Base-by-base conservation (phyloP, 257 asterid genomes). In the Primulina tabacum region DNA sequence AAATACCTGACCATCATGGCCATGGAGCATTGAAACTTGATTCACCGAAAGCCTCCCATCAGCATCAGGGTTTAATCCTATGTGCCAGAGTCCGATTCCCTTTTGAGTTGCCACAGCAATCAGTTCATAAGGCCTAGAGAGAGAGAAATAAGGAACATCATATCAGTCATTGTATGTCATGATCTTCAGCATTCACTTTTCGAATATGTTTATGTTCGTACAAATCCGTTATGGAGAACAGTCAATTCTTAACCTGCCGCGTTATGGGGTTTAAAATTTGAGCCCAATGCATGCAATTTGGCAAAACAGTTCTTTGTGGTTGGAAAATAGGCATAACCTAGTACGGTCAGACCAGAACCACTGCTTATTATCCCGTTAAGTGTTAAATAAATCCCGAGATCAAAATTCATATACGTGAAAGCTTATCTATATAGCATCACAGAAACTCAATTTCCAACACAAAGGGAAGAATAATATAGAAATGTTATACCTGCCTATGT, bases 61-160 rank as follows among this genome's bases (percentile, higher is more conserved):
- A 34, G 82, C 71, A 67, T 84, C 86, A 53, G 97, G 96, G 72
- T 82, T 84, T 34, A 90, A 84, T 16, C 89, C 95, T 0, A 93
- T 86, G 64, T 89, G 96, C 99, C 99, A 93, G 73, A 93, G 84
- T 1, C 91, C 85, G 73, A 90, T 89, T 68, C 96, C 97, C 67
- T 82, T 90, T 59, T 63, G 66, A 83, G 88, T 87, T 26, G 97
- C 96, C 53, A 89, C 92, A 24, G 97, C 96, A 63, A 93, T 90
- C 75, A 87, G 79, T 78, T 93, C 99, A 66, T 90, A 86, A n/a
- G 92, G 92, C 86, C 99, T 93, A 88, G 58, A 69, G n/a, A 67
- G 64, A 32, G 62, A 65, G 64, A 32, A 35, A 58, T 18, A 38
- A 10, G 55, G 26, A 61, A 65, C 34, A 5, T 29, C 30, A 18